Percentiles rank a stretch among this genome's conserved stretches.
Conservation (phyloP, 2,329 filamentous ascomycete species). For the Paraphaeosphaeria sporulosa region DNA sequence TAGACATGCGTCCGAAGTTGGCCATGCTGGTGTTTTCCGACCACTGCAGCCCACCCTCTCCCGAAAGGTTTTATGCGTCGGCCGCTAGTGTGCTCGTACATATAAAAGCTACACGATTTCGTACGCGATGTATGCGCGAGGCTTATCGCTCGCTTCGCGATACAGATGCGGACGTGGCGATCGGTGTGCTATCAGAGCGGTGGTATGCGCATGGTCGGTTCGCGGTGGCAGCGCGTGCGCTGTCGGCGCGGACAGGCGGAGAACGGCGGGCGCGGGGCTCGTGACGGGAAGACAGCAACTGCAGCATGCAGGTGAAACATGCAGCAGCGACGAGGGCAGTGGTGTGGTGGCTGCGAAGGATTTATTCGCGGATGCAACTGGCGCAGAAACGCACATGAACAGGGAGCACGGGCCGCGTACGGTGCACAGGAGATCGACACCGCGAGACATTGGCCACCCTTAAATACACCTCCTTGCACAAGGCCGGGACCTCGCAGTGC, state of each 20-base stretch:
- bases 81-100: neutral
- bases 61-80: neutral
- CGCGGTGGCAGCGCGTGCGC: slow-evolving; percentile 1
- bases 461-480: slow-evolving; percentile 27
- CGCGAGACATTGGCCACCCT: slow-evolving; percentile 14
- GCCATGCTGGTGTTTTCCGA: slow-evolving; percentile 6
- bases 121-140: neutral
- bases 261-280: neutral
- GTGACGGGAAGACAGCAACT: neutral
- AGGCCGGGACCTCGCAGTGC: neutral
- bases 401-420: slow-evolving; percentile 4
- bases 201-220: neutral
- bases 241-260: neutral
- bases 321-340: slow-evolving; percentile 16
- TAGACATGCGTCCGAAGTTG: slow-evolving; percentile 15
- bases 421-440: slow-evolving; percentile 21
- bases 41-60: neutral
- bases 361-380: slow-evolving; percentile 25
- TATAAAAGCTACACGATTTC: too few species aligned
- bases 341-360: slow-evolving; percentile 31
- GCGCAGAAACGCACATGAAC: slow-evolving; percentile 16
- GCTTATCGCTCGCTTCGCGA: neutral
- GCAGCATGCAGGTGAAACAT: slow-evolving; percentile 5
- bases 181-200: slow-evolving; percentile 5
- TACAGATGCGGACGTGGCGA: neutral